Base-by-base conservation (phyloP, 2,329 filamentous ascomycete species). In the Sporothrix brasiliensis region DNA sequence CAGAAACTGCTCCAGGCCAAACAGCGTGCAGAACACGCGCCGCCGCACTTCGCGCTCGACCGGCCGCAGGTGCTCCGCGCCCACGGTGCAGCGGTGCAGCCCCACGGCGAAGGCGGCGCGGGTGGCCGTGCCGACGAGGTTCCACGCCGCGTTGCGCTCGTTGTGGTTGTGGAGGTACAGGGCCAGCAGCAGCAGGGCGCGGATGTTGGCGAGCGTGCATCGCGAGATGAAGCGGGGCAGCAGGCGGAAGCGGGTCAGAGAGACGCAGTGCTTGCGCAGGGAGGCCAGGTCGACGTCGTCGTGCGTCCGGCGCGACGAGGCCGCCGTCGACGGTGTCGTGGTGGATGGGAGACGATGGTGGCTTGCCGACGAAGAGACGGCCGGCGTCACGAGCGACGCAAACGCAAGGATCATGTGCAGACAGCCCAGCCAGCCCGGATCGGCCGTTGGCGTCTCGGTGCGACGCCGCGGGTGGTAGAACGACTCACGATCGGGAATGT, bases 121-220 rank as follows among this genome's bases (percentile, higher is more conserved):
- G 5, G 66, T 68, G 50, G 66, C 66, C 1, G 66, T 68, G 9
- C 66, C 66, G 6, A 68, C 66, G 0, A 68, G 16, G 24, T 68
- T 68, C 66, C 66, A 68, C 0, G 66, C 66, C 1, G 66, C 66
- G 14, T 68, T 68, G 11, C 66, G 50, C 39, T 68, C 66, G 39
- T 68, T 68, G 52, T 68, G 66, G 39, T 68, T 68, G 52, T 68
- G 66, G 4, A 68, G 66, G 11, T 68, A 68, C 6, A 68, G 52
- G 5, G 66, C 30, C 52, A 68, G 24, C 30, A 68, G 39, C 11
- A 68, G 39, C 7, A 68, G 24, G 4, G 66, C 66, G 39, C 66
- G 66, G 21, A 68, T 68, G 21, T 68, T 68, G 24, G 66, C 11
- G n/a, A 68, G 41, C 4, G 66, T 68, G 21, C 66, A 68, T 5